A percentile compares a stretch with the other conserved stretches of the same genome.
phyloP scores from a whole-genome alignment of 176 grass and related monocot genomes.

The Dactylis glomerata region DNA sequence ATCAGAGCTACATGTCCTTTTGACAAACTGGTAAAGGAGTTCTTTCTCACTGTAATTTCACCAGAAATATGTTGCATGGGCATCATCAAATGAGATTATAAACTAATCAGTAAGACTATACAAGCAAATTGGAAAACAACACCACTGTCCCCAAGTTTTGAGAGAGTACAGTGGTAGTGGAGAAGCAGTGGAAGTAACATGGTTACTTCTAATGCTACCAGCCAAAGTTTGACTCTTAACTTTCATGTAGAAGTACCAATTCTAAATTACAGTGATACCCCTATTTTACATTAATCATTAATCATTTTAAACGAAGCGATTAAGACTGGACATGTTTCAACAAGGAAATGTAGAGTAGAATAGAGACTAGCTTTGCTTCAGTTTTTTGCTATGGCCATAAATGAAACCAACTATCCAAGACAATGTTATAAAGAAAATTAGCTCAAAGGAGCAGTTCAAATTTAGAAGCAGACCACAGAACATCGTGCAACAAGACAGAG shows the following conservation, averaged over 20 bases:
- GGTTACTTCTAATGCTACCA: no score
- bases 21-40: not conserved
- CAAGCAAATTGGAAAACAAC: constrained; percentile 2
- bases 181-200: constrained; percentile 47
- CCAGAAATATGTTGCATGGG: no score
- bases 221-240: no score
- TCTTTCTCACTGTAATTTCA: not conserved
- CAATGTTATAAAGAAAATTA: not conserved
- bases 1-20: not conserved
- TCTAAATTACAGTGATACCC: constrained; percentile 7
- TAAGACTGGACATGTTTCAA: no score
- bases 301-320: no score
- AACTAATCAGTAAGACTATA: constrained; percentile 27
- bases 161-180: constrained; percentile 43
- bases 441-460: not conserved
- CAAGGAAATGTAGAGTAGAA: no score
- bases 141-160: constrained; percentile 18
- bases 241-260: no score
- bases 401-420: not conserved
- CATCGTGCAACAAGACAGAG: not conserved
- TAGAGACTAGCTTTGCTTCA: no score
- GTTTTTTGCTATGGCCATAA: not conserved
- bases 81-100: constrained; percentile 41
- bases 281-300: constrained; percentile 2
- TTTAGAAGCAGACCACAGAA: not conserved